Evolutionary conservation across 129 eudicot genomes (phyloP).

Genomic region (Heracleum sosnowskyi): DNA sequence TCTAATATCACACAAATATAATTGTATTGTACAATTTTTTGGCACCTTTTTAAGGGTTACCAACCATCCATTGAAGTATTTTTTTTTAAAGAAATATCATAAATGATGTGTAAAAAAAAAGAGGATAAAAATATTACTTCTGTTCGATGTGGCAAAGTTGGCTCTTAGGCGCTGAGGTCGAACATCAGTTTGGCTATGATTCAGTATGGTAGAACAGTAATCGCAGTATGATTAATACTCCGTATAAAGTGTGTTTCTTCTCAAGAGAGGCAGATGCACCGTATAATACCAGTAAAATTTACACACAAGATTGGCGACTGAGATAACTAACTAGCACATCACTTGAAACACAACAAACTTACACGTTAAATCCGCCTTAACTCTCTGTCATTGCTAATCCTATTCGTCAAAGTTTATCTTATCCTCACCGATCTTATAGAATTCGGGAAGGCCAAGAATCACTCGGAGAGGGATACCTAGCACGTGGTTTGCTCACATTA

Average conservation of each 20-base stretch:
- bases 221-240: not conserved
- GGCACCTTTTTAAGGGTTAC: too few relatives aligned
- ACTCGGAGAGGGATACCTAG: conserved; percentile 71
- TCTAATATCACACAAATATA: too few relatives aligned
- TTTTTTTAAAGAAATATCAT: too few relatives aligned
- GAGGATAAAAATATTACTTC: too few relatives aligned
- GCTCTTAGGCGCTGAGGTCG: too few relatives aligned
- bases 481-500: conserved; percentile 65
- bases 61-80: too few relatives aligned
- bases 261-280: not conserved
- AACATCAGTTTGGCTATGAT: not conserved
- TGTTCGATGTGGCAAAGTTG: too few relatives aligned
- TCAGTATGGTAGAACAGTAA: not conserved
- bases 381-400: conserved; percentile 7
- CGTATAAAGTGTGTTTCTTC: not conserved
- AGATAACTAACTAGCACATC: not conserved
- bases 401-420: not conserved
- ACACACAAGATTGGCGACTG: not conserved
- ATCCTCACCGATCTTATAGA: conserved; percentile 32
- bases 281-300: not conserved
- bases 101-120: too few relatives aligned
- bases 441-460: conserved; percentile 78
- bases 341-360: not conserved
- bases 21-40: too few relatives aligned
- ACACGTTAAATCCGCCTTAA: not conserved